Evolutionary conservation across 1,284 basidiomycete genomes (phyloP), one percentile per base, ranked within the genome.

Genomic region (Apiotrichum brassicae): DNA sequence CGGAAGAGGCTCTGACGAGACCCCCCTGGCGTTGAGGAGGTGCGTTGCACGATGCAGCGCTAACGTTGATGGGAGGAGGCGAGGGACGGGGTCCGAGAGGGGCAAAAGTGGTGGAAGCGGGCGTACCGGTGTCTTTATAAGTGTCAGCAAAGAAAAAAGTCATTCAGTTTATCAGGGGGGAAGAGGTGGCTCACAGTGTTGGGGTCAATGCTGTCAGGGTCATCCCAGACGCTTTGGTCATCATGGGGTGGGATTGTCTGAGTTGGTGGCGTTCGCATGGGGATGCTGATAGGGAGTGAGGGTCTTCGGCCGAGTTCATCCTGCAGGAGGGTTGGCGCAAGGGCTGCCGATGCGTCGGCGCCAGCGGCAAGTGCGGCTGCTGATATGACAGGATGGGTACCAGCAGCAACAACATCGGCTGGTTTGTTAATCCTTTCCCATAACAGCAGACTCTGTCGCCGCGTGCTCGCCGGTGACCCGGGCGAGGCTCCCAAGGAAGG

Each of bases 11-110:
- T 71, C 70, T 13, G 67, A 61, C 23, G 65, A 62, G 14, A 72
- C 60, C 41, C 71, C 71, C 18, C 66, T 62, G 14, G 68, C 61
- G 46, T 59, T 67, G 20, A 74, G 58, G 9, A 73, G 55, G 46
- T 74, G 72, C 4, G 63, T 65, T 13, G 72, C 72, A 18, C 72
- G 66, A 46, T 74, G 72, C 6, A 74, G 58, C 0, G 72, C 71
- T 1, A 74, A 56, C 0, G 70, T 72, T 2, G 71, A 70, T 16
- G 68, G 70, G 9, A 74, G 59, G 11, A 71, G 58, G 18, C 72
- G 62, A 22, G 72, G 72, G 43, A 71, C 72, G 12, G 72, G 72
- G 53, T 74, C 72, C 20, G 72, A 74, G 6, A 74, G 54, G 6
- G 72, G 72, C 30, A 74, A 33, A 16, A 74, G 52, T 9, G 72